Evolutionary conservation across 371 early-diverging fungal genomes (phyloP), one percentile per base, ranked within the genome.

Genomic region (Mortierella sp.): DNA sequence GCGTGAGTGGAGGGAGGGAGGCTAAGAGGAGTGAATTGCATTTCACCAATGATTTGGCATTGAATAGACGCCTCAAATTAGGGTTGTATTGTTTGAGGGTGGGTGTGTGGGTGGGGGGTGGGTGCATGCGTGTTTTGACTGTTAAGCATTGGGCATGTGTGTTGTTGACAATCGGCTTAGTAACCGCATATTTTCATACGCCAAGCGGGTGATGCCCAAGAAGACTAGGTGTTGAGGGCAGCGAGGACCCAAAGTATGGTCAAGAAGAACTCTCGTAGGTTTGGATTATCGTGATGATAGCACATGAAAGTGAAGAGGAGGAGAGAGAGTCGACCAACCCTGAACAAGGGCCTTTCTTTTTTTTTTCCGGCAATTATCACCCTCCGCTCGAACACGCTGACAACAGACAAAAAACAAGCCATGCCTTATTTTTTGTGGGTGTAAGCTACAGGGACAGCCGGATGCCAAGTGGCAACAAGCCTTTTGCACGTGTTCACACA

Each of bases 81-180:
- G 68, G 43, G 68, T 63, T 41, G 68, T 63, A 14, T 18, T 32
- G 12, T 5, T 60, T 3, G 12, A 3, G 60, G 60, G 6, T 60
- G 18, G 16, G 29, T 60, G 27, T 12, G 12, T 58, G 3, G 35
- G 60, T 32, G 60, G 1, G 1, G 60, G 14, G 60, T 58, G 60
- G 0, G 56, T 56, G 56, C 24, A 18, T 54, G 54, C 24, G 55
- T 43, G 48, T 27, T 72, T 18, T 46, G 41, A 21, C 46, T 72
- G 71, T 71, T 74, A 27, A 12, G 63, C 27, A 14, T 54, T 54
- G 12, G 18, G 35, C 21, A 38, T 12, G 21, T 14, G 49, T 14
- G 49, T 51, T 70, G 46, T 46, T 8, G 38, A 29, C 75, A 70
- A 70, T 70, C 70, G 54, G 70, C 75, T 75, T 75, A 75, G 75